phyloP scores from a whole-genome alignment of 495 filamentous ascomycete genomes.

The Hypoxylon subgilvum region DNA sequence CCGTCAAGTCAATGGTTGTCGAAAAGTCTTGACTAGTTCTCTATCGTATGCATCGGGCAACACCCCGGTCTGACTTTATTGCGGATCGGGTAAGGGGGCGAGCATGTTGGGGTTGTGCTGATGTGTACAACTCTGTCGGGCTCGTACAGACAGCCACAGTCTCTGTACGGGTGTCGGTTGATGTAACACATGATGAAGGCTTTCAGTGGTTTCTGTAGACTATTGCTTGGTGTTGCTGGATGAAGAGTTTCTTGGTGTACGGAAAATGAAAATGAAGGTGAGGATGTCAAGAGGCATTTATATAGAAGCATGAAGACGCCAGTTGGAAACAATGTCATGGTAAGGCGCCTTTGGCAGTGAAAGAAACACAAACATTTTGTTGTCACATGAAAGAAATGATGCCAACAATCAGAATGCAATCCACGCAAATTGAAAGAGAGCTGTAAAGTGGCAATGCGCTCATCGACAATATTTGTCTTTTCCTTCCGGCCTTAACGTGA shows the following conservation, averaged over 20 bases:
- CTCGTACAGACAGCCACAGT: constrained; percentile 8
- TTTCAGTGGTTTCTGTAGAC: no score
- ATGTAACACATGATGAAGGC: constrained; percentile 6
- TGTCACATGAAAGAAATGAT: no score
- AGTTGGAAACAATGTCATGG: no score
- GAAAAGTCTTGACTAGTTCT: not conserved
- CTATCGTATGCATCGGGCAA: constrained; percentile 3
- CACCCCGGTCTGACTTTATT: not conserved
- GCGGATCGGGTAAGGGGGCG: not conserved
- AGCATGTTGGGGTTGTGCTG: constrained; percentile 1
- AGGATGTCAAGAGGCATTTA: not conserved
- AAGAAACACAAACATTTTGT: no score
- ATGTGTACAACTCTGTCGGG: constrained; percentile 2
- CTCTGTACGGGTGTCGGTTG: not conserved
- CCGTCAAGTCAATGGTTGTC: no score
- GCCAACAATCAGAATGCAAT: no score
- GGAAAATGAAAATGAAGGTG: no score
- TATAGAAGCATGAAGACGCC: not conserved
- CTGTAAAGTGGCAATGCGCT: no score
- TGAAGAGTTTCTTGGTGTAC: not conserved
- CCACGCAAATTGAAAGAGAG: no score
- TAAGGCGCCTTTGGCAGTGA: no score
- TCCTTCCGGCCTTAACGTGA: no score
- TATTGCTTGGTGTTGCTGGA: not conserved
- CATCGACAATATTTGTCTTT: no score